Evolutionary conservation across 371 early-diverging fungal genomes (phyloP).

Genomic region (Mortierella sp.): DNA sequence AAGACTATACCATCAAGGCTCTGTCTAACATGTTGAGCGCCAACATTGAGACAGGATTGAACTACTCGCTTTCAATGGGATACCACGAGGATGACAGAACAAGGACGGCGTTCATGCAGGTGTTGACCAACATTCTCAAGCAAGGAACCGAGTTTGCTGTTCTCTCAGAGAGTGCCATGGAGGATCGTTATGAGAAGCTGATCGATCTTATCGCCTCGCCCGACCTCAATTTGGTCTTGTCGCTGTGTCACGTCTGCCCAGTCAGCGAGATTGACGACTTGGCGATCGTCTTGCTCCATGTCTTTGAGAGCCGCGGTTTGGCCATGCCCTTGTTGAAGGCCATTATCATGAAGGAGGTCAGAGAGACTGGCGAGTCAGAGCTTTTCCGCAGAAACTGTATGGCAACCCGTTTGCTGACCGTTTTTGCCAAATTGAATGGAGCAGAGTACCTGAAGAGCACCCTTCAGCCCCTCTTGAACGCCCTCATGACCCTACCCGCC

Average conservation of each 20-base stretch:
- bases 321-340: slow-evolving; percentile 81
- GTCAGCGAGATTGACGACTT: slow-evolving; percentile 91
- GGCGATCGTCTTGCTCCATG: slow-evolving; percentile 79
- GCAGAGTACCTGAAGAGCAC: slow-evolving; percentile 86
- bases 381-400: slow-evolving; percentile 93
- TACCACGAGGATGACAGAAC: slow-evolving; percentile 93
- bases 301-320: slow-evolving; percentile 85
- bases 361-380: slow-evolving; percentile 84
- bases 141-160: slow-evolving; percentile 91
- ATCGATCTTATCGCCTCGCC: slow-evolving; percentile 71
- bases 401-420: slow-evolving; percentile 87
- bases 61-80: slow-evolving; percentile 91
- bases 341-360: slow-evolving; percentile 88
- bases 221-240: slow-evolving; percentile 81
- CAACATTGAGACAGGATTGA: slow-evolving; percentile 92
- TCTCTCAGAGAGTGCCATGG: slow-evolving; percentile 81
- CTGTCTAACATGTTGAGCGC: slow-evolving; percentile 91
- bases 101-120: slow-evolving; percentile 92
- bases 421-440: slow-evolving; percentile 87
- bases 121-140: slow-evolving; percentile 90
- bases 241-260: slow-evolving; percentile 89
- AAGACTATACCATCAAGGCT: slow-evolving; percentile 88
- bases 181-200: slow-evolving; percentile 81
- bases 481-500: slow-evolving; percentile 65
- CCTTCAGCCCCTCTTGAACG: slow-evolving; percentile 80